Evolutionary conservation across 352 stramenopile genomes (phyloP), one percentile per base, ranked within the genome.

Genomic region (Phytophthora rubi): DNA sequence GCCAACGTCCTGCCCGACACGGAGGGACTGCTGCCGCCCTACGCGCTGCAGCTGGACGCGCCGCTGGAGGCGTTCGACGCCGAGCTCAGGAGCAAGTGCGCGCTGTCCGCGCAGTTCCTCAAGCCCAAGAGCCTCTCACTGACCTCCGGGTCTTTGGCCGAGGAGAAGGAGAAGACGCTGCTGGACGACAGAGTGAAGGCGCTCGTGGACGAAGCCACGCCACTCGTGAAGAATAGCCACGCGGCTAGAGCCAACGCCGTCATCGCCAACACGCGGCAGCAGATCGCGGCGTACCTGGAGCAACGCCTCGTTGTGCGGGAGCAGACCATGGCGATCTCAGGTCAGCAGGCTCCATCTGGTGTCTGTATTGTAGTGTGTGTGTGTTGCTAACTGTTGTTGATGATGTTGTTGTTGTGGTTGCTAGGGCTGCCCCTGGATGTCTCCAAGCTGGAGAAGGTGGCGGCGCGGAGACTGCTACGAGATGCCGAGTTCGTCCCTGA

Each of bases 361-460:
- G 33, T 12, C 10, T 39, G 3, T 26, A 26, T 1, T 26, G 23
- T 26, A 26, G 23, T 26, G 23, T 42, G 15, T 42, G 15, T 42
- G 35, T 42, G 35, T 42, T 42, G 35, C 9, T 42, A 42, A 42
- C 15, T 42, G 15, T 42, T 42, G 35, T 12, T 42, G 35, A 42
- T 12, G 1, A 16, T 42, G 12, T 15, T 10, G 12, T 15, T 16
- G 35, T 12, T 39, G 58, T 59, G 63, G 28, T 33, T 13, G 5
- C 37, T 21, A 73, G 73, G 62, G 1, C 32, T 71, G 3, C 68
- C 58, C 15, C 56, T 86, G 18, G 39, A 80, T 8, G 64, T 86
- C 30, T 83, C 83, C 1, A 66, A 66, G 18, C 51, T 90, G 23
- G 77, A 90, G 54, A 83, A 80, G 28, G 63, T 90, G 15, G 76